Evolutionary conservation across 2,329 filamentous ascomycete genomes (phyloP), one percentile per base, ranked within the genome.

Genomic region (Calonectria hongkongensis): DNA sequence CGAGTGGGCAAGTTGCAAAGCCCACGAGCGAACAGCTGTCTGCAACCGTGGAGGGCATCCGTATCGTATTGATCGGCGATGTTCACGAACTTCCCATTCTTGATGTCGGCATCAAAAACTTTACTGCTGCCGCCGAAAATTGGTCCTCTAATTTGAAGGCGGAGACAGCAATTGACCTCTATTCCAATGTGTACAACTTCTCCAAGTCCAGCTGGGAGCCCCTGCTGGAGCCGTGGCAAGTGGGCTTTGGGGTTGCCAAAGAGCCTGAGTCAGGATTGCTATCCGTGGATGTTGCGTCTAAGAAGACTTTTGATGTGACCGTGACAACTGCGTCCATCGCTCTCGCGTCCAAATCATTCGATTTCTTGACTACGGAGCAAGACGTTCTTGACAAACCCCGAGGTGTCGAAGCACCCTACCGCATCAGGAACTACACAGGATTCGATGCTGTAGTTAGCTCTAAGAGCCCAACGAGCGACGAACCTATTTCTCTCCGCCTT

Each of bases 201-300:
- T 97, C 97, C 16, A 99, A 99, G 83, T 99, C 97, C 0, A 95
- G 95, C 4, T 99, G 97, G 97, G 97, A 99, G 83, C 97, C 97
- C 3, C 86, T 99, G 41, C 92, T 99, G 30, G 97, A 99, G 82
- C 97, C 97, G 9, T 99, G 97, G 97, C 92, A 96, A 76, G 88
- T 98, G n/a, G 95, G 95, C 2, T 92, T 99, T 77, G 95, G 97
- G 74, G 91, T 98, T 82, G 92, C 94, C 0, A 96, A 93, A 78
- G 93, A 97, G 71, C 89, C 92, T 30, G 89, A 91, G 50, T 94
- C 93, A 0, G 94, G 96, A 45, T 88, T 94, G 65, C 86, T 98
- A 72, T 94, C 95, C 0, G 88, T 99, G 21, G 96, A 98, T 70
- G 87, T 98, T 2, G 94, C 94, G 51, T 99, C 97, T 0, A 93